phyloP scores from a whole-genome alignment of 768 basidiomycete genomes.

The Termitomyces sp. region DNA sequence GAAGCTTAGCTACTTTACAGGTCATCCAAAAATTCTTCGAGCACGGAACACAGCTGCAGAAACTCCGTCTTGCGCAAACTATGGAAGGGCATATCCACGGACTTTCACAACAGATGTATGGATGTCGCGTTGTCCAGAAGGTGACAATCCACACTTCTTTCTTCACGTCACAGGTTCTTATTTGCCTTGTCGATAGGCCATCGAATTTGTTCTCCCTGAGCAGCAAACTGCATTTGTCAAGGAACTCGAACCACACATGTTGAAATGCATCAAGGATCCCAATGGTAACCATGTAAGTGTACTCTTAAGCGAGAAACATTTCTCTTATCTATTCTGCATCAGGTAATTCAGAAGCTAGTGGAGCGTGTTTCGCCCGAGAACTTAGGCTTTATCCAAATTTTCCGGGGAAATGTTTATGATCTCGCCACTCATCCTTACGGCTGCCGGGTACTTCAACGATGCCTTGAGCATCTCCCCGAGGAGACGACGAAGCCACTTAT shows the following conservation, averaged over 20 bases:
- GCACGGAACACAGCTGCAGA: slow-evolving; percentile 73
- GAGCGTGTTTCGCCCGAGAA: slow-evolving; percentile 75
- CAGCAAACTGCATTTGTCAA: slow-evolving; percentile 73
- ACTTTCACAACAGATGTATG: slow-evolving; percentile 89
- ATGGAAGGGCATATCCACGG: slow-evolving; percentile 77
- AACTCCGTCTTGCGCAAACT: slow-evolving; percentile 56
- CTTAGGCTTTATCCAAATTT: slow-evolving; percentile 67
- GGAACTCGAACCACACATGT: slow-evolving; percentile 74
- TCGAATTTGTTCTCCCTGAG: slow-evolving; percentile 75
- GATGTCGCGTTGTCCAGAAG: slow-evolving; percentile 95
- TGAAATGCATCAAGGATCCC: slow-evolving; percentile 84
- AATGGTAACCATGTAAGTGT: slow-evolving; percentile 91
- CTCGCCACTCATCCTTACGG: slow-evolving; percentile 89
- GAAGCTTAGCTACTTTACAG: slow-evolving; percentile 30
- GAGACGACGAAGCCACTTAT: slow-evolving; percentile 65
- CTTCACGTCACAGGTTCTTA: background rate
- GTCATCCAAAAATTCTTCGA: slow-evolving; percentile 95
- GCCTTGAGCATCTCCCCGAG: slow-evolving; percentile 78
- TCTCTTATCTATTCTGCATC: background rate
- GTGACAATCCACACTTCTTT: slow-evolving; percentile 29
- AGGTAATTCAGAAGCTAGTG: slow-evolving; percentile 89
- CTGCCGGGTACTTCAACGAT: slow-evolving; percentile 91
- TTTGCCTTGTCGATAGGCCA: slow-evolving; percentile 49
- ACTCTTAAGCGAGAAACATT: background rate
- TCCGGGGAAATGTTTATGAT: slow-evolving; percentile 74